phyloP scores from a whole-genome alignment of 805 yeast genomes.

The Myxozyma kluyveri region DNA sequence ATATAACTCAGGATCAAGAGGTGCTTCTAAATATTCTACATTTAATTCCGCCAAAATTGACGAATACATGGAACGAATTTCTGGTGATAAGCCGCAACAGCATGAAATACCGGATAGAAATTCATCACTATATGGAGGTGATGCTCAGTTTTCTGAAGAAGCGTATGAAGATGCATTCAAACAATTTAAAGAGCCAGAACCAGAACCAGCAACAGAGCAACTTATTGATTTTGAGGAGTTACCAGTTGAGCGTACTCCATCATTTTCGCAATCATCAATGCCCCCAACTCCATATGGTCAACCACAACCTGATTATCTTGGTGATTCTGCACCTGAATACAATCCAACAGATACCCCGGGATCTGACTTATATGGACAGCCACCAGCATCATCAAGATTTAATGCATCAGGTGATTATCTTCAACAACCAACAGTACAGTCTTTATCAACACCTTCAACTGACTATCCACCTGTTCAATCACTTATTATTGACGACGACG shows the following conservation, averaged over 20 bases:
- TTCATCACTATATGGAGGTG: neutral
- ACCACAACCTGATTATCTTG: neutral
- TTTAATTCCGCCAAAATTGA: slow-evolving; percentile 21
- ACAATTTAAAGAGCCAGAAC: neutral
- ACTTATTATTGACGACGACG: neutral
- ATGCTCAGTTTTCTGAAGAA: neutral
- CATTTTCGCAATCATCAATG: neutral
- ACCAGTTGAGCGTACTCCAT: slow-evolving; percentile 6
- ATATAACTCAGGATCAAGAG: slow-evolving; percentile 5
- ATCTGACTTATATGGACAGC: neutral
- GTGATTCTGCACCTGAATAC: neutral
- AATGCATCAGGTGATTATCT: slow-evolving; percentile 18
- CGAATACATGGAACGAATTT: slow-evolving; percentile 15
- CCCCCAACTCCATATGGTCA: neutral
- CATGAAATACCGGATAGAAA: too few relatives aligned
- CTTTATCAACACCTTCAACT: neutral
- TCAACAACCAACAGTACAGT: neutral
- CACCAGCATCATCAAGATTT: neutral
- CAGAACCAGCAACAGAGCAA: slow-evolving; percentile 5
- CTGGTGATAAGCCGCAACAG: neutral
- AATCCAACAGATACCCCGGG: neutral
- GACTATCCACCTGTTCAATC: neutral
- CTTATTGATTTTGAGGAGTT: slow-evolving; percentile 24
- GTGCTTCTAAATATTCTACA: neutral
- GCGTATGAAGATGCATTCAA: neutral